Base-by-base conservation (phyloP, 441 rosid species). In the Populus hybrid region DNA sequence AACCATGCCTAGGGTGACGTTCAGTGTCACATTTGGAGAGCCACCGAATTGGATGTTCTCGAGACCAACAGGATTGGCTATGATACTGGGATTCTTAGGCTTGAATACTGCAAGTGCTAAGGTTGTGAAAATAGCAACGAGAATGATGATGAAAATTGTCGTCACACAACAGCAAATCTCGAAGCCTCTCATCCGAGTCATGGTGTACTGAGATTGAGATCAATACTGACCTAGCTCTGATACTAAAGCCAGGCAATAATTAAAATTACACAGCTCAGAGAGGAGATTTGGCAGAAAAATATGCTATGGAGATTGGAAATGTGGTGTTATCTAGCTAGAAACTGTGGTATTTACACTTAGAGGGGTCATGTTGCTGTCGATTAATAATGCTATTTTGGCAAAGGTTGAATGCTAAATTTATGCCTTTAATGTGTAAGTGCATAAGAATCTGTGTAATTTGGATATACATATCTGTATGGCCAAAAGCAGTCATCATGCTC, bases 51-150 rank as follows among this genome's bases (percentile, higher is more conserved):
- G 34, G 26, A 81, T 14, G 74, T 73, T 38, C 42, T 71, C 72
- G 4, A 83, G 78, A 9, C 81, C 85, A 4, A 65, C 14, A 14
- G 81, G 81, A 16, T 73, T 78, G 64, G 78, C 78, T 0, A 70
- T 68, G 70, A 87, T 72, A n/a, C 67, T 23, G 2, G 88, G 88
- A 2, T 85, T 65, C 70, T 79, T 84, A 9, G 83, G 85, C 67
- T 85, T 85, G 76, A 87, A 87, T 59, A 87, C 53, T 5, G 88
- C 82, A 35, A 87, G 59, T 2, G 80, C 79, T 65, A 85, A 75
- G 21, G 83, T 72, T 38, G 76, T 70, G 67, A 81, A 38, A 30
- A 82, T 18, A n/a, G 74, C 38, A 21, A 36, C 34, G 10, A 75
- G 23, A 12, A 78, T 61, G 38, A 81, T 67, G 14, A 85, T 2